Conservation (phyloP, 2,329 filamentous ascomycete genomes). For the Cercospora nicotianae region DNA sequence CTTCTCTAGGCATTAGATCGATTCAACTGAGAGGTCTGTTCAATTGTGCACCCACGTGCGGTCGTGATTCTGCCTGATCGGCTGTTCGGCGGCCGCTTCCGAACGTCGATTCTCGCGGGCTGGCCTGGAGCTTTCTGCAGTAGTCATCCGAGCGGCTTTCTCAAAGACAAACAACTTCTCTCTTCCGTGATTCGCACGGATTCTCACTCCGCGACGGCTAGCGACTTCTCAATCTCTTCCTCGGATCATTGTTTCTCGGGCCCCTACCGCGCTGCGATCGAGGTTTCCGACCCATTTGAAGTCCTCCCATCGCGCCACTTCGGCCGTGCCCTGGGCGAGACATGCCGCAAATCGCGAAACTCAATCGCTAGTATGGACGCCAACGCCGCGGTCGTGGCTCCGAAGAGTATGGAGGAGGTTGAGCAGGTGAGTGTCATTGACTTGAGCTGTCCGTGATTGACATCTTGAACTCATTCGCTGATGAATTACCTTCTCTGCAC, state of each 20-base stretch:
- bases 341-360: constrained; percentile 16
- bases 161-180: background rate
- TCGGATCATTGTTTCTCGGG: background rate
- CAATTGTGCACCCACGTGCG: background rate
- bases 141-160: background rate
- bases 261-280: background rate
- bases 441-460: background rate
- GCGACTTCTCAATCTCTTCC: background rate
- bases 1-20: too few species aligned
- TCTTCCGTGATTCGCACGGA: background rate
- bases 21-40: background rate
- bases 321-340: constrained; percentile 1
- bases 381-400: constrained; percentile 17
- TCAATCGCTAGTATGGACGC: constrained; percentile 20
- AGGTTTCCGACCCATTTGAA: background rate
- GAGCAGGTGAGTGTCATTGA: constrained; percentile 19
- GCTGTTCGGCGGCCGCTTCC: background rate
- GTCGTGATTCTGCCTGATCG: background rate
- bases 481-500: background rate
- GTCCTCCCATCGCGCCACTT: background rate
- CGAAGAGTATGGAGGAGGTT: constrained; percentile 25
- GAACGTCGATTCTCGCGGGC: background rate
- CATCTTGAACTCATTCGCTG: background rate
- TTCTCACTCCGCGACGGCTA: background rate
- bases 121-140: background rate